Evolutionary conservation across 345 rosid species (phyloP).

Genomic region (Bruguiera gymnorhiza): DNA sequence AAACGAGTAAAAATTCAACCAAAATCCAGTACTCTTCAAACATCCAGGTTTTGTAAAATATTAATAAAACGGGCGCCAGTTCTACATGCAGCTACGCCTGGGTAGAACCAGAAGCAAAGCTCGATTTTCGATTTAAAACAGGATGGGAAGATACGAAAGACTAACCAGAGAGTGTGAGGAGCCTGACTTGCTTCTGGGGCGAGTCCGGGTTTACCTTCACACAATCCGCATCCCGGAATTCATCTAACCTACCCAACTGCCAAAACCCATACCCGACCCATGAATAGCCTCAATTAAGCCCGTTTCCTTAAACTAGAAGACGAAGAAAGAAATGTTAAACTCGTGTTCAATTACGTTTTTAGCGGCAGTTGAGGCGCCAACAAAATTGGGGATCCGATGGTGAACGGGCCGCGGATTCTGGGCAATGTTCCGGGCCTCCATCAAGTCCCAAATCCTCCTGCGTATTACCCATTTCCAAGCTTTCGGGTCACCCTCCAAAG

Average conservation of each 20-base stretch:
- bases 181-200: constrained; percentile 92
- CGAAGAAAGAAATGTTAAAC: background rate
- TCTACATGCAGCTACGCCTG: background rate
- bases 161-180: constrained; percentile 81
- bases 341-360: constrained; percentile 32
- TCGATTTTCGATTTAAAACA: background rate
- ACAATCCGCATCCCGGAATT: constrained; percentile 50
- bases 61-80: no score
- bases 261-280: constrained; percentile 3
- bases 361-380: constrained; percentile 79
- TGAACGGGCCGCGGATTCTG: constrained; percentile 88
- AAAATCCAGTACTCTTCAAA: background rate
- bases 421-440: constrained; percentile 67
- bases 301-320: background rate
- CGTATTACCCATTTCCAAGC: constrained; percentile 94
- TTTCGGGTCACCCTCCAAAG: constrained; percentile 45
- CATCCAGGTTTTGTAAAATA: no score
- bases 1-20: background rate
- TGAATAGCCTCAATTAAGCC: background rate
- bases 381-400: constrained; percentile 87
- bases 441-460: constrained; percentile 75
- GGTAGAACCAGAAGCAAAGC: background rate
- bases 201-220: constrained; percentile 94
- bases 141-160: constrained; percentile 6
- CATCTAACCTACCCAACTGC: constrained; percentile 61